Evolutionary conservation across 2,329 filamentous ascomycete genomes (phyloP).

Genomic region (Albophoma yamanashiensis): DNA sequence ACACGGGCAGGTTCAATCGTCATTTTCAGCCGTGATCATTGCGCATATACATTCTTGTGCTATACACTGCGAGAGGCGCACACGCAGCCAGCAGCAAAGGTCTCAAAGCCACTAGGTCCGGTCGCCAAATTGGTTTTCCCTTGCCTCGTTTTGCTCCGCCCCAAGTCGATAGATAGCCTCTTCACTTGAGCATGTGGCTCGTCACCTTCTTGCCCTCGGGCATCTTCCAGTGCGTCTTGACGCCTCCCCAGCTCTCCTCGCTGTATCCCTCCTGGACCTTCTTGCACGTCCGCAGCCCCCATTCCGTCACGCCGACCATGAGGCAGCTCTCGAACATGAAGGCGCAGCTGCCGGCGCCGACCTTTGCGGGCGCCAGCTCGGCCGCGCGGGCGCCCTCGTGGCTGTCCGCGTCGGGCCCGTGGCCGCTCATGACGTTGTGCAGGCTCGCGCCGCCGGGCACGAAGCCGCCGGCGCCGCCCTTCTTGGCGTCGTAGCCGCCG

Average conservation of each 20-base stretch:
- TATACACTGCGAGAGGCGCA: not conserved
- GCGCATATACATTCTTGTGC: not conserved
- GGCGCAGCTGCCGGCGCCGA: slow-evolving; percentile 51
- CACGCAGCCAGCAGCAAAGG: not conserved
- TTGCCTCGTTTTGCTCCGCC: not conserved
- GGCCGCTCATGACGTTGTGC: slow-evolving; percentile 64
- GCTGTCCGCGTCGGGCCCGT: slow-evolving; percentile 47
- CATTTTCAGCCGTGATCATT: not conserved
- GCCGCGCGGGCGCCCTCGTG: slow-evolving; percentile 45
- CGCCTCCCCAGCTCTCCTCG: slow-evolving; percentile 67
- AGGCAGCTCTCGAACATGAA: slow-evolving; percentile 62
- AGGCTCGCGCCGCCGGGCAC: slow-evolving; percentile 46
- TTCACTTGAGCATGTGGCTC: slow-evolving; percentile 9
- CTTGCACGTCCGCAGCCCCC: slow-evolving; percentile 50
- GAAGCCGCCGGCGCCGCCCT: slow-evolving; percentile 36
- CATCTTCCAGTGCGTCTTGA: slow-evolving; percentile 51
- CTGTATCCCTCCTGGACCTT: slow-evolving; percentile 38
- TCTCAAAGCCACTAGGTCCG: not conserved
- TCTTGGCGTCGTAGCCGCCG: slow-evolving; percentile 52
- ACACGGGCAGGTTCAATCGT: not conserved
- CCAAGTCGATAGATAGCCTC: not conserved
- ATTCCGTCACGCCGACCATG: slow-evolving; percentile 63
- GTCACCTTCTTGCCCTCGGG: slow-evolving; percentile 22
- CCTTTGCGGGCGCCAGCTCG: slow-evolving; percentile 42
- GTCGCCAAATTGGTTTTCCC: not conserved